Base-by-base conservation (phyloP, 805 yeast species). In the Spathaspora girioi region DNA sequence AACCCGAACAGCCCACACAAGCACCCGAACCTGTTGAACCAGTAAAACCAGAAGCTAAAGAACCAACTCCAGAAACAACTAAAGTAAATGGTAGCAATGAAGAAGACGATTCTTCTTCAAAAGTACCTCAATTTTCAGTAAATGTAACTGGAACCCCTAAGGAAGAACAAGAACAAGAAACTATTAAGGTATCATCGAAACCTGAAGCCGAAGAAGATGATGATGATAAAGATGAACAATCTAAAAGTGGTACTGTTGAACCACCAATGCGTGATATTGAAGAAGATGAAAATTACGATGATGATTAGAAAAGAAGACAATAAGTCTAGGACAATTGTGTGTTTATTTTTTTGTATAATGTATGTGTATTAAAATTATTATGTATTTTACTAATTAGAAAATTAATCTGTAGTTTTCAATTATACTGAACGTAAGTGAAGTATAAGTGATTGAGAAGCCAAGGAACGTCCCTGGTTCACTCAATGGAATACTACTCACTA, bases 201-300 rank as follows among this genome's bases (percentile, higher is more conserved):
- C 9, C 5, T 14, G 15, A 35, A 35, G 9, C 15, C 3, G 15
- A 14, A 35, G 15, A 14, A 35, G 51, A 54, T n/a, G 64, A 56
- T 17, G 48, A 23, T 8, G 52, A 46, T 27, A 43, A 45, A 18
- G 51, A 45, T 26, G 50, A 48, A 38, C 52, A 43, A 46, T 19
- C 38, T 18, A 62, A 59, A 19, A 57, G 56, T 7, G 75, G 67
- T 48, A 64, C 67, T 1, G 69, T 67, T 14, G 79, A 74, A 51
- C 77, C 79, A 26, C 79, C 79, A 14, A 61, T 74, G 69, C 64
- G 79, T 53, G 69, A 68, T 46, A 74, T 75, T 26, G 77, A 74
- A 41, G 79, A 75, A 56, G 79, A 75, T 53, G 79, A 74, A 57
- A 66, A 75, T 56, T 75, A 75, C 57, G 79, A 74, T 52, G 79